These are phyloP conservation scores for Neobulgaria alba DNA, from an alignment of 2,329 filamentous ascomycete species.

Conservation along the genomic window DNA sequence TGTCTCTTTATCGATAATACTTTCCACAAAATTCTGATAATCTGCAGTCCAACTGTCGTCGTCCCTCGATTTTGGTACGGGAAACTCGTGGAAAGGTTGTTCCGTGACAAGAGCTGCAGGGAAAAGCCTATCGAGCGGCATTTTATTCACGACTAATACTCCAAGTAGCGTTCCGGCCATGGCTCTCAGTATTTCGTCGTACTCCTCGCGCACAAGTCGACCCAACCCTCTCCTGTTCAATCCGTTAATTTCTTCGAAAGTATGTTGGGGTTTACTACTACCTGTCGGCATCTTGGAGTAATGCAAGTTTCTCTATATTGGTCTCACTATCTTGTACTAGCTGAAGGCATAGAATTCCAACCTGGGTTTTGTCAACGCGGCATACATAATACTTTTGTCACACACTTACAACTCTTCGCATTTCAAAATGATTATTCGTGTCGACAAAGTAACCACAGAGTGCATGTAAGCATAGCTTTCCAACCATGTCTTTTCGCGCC, in stretches of 20 bases:
- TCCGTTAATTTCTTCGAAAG: neutral
- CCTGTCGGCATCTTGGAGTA: slow-evolving; percentile 17
- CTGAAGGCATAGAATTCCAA: slow-evolving; percentile 23
- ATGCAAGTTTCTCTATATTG: slow-evolving; percentile 14
- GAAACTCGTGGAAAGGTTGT: too few species aligned
- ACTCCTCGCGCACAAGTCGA: slow-evolving; percentile 15
- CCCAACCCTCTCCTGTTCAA: slow-evolving; percentile 18
- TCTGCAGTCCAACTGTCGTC: too few species aligned
- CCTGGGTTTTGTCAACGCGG: slow-evolving; percentile 7
- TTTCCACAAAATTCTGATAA: too few species aligned
- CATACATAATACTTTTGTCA: neutral
- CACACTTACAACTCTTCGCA: slow-evolving; percentile 23
- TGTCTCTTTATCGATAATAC: too few species aligned
- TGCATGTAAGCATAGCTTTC: slow-evolving; percentile 11
- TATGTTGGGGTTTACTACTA: neutral
- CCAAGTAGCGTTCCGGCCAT: slow-evolving; percentile 21
- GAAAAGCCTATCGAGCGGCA: slow-evolving; percentile 15
- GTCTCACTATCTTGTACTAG: slow-evolving; percentile 14
- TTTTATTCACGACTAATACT: slow-evolving; percentile 8
- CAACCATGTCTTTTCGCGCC: slow-evolving; percentile 17
- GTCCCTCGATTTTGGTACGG: too few species aligned
- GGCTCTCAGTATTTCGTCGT: slow-evolving; percentile 20
- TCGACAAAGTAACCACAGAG: slow-evolving; percentile 18
- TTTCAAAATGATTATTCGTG: slow-evolving; percentile 3
- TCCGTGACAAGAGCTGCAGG: too few species aligned